These are phyloP conservation scores for Astrephomene gubernaculifera DNA, from an alignment of 139 green algal species.

Conservation along the genomic window DNA sequence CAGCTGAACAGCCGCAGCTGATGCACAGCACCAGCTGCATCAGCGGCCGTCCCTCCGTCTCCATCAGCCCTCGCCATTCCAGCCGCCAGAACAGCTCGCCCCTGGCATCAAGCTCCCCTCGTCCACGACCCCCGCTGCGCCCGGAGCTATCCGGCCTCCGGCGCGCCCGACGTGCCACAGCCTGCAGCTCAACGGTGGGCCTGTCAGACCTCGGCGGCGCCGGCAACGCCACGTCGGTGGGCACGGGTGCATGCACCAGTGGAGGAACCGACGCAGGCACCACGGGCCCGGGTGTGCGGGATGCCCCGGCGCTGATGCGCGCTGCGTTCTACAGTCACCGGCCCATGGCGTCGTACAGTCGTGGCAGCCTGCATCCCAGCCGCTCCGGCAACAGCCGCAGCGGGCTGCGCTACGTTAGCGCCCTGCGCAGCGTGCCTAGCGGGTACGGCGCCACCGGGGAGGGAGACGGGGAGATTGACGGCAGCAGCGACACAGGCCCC, in stretches of 20 bases:
- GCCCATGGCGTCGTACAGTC: not conserved
- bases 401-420: not conserved
- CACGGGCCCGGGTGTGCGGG: too few relatives aligned
- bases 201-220: not conserved
- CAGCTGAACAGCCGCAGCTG: not conserved
- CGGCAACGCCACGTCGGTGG: not conserved
- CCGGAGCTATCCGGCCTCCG: too few relatives aligned
- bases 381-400: not conserved
- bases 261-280: too few relatives aligned
- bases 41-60: not conserved
- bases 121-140: too few relatives aligned
- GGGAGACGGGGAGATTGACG: constrained; percentile 4
- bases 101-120: too few relatives aligned
- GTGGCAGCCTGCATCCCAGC: not conserved
- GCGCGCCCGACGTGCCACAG: not conserved
- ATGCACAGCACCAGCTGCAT: not conserved
- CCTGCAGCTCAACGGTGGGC: not conserved
- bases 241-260: not conserved
- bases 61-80: not conserved
- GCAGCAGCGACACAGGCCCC: constrained; percentile 24
- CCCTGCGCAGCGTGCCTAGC: not conserved
- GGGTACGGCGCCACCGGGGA: not conserved
- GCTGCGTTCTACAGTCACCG: constrained; percentile 8
- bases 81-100: not conserved
- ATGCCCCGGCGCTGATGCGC: not conserved